These are phyloP conservation scores for Pseudogymnoascus sp. DNA, from an alignment of 2,329 filamentous ascomycete genomes.

Conservation along the genomic window DNA sequence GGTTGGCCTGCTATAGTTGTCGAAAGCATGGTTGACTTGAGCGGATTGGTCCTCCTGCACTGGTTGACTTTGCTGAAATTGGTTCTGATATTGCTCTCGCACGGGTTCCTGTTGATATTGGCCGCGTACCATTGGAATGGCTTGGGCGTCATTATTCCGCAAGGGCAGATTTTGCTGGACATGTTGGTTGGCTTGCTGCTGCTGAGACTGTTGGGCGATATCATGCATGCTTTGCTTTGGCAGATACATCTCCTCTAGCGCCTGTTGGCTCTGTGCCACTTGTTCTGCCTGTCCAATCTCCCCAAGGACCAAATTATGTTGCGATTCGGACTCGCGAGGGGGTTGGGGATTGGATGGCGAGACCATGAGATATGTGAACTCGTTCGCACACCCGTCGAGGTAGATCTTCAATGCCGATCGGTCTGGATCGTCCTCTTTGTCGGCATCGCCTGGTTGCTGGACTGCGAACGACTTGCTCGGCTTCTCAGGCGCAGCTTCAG, in stretches of 20 bases:
- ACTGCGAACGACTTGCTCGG: slow-evolving; percentile 33
- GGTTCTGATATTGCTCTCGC: slow-evolving; percentile 11
- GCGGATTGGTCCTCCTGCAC: slow-evolving; percentile 45
- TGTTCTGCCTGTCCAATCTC: slow-evolving; percentile 1
- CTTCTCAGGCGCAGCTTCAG: slow-evolving; percentile 17
- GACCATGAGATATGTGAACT: slow-evolving; percentile 61
- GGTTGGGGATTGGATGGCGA: slow-evolving; percentile 57
- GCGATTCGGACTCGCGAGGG: slow-evolving; percentile 49
- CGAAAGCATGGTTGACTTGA: slow-evolving; percentile 49
- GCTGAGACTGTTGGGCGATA: slow-evolving; percentile 37
- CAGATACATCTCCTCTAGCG: slow-evolving; percentile 27
- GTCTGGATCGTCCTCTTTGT: slow-evolving; percentile 31
- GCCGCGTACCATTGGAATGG: slow-evolving; percentile 44
- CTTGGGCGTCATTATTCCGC: slow-evolving; percentile 35
- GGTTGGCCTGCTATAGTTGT: slow-evolving; percentile 47
- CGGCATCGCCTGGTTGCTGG: slow-evolving; percentile 37
- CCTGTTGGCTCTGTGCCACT: slow-evolving; percentile 29
- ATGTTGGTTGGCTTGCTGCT: slow-evolving; percentile 42
- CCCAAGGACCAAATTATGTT: not conserved
- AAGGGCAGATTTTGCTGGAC: slow-evolving; percentile 30
- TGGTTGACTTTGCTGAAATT: slow-evolving; percentile 27
- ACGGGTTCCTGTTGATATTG: slow-evolving; percentile 20
- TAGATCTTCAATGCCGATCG: slow-evolving; percentile 49
- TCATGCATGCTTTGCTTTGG: slow-evolving; percentile 22
- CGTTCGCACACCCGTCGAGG: slow-evolving; percentile 55